Base-by-base conservation (phyloP, 257 asterid genomes). In the Nicotiana noctiflora region DNA sequence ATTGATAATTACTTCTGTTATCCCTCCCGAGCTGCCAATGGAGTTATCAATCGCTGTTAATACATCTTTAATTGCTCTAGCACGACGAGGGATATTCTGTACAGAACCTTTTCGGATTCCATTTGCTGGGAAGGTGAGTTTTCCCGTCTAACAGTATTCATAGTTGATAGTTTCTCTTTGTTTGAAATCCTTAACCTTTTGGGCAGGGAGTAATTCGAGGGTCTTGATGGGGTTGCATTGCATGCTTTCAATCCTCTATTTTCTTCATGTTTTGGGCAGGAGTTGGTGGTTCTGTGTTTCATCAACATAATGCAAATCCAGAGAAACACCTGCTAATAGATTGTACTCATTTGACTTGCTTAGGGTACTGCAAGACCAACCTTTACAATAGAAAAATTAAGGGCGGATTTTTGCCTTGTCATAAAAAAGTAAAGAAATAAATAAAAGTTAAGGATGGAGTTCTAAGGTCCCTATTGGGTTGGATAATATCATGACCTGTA, bases 1-100 rank as follows among this genome's bases (percentile, higher is more conserved):
- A 37, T 87, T 96, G 89, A 96, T 96, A 79, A 94, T 96, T 82
- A 96, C 99, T 78, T 94, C 98, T 46, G 99, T 96, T 79, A 96
- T 96, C 81, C 99, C 99, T 10, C 99, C 99, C 68, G 98, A 96
- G 90, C 91, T 96, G 83, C 99, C 99, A 57, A 94, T 96, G 99
- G 99, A 96, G 85, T 88, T 96, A 81, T 96, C 99, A 17, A 96
- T 96, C 83, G 99, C 99, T 77, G 99, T 96, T 86, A 96, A 96
- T 87, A 94, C 99, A 57, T 96, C 99, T 15, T 87, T 96, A 90
- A 96, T 96, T 92, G 98, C 98, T 60, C 87, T 96, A 79, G 99
- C 97, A 63, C 89, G 97, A 23, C 94, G 92, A 67, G 99, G 99
- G 84, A 90, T 96, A 88, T 96, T 91, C 83, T 96, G 99, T 81